Evolutionary conservation across 192 early-diverging fungal species (phyloP).

Genomic region (Umbelopsis vinacea): DNA sequence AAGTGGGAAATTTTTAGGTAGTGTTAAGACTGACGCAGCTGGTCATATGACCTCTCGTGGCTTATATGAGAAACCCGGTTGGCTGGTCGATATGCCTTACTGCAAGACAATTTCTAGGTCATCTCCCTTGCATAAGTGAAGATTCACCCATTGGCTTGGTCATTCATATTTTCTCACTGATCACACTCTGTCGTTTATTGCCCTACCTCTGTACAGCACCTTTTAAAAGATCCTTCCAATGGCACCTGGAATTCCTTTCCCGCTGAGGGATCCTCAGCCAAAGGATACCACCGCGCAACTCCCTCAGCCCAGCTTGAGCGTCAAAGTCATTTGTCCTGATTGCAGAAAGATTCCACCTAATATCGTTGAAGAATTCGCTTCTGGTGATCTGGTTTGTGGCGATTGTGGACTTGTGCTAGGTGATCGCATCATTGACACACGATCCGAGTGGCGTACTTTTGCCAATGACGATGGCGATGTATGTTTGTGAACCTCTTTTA

Average conservation of each 20-base stretch:
- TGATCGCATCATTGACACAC: conserved; percentile 89
- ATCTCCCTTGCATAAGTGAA: too few species aligned
- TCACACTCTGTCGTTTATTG: not conserved
- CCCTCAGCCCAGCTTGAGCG: conserved; percentile 53
- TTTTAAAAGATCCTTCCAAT: not conserved
- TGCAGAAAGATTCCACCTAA: conserved; percentile 81
- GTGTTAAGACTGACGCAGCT: not conserved
- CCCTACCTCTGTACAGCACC: too few species aligned
- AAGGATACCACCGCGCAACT: conserved; percentile 25
- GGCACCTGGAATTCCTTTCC: conserved; percentile 24
- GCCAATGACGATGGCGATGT: conserved; percentile 85
- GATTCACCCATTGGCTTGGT: too few species aligned
- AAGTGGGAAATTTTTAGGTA: not conserved
- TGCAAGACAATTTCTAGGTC: too few species aligned
- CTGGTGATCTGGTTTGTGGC: conserved; percentile 90
- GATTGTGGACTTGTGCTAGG: conserved; percentile 89
- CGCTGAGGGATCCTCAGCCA: conserved; percentile 23
- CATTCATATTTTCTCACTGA: too few species aligned
- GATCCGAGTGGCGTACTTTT: conserved; percentile 97
- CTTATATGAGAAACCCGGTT: not conserved
- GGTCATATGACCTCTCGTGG: not conserved
- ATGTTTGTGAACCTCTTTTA: conserved; percentile 20
- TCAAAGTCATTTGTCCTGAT: conserved; percentile 70
- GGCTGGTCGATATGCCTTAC: too few species aligned
- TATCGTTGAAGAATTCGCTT: conserved; percentile 89